Evolutionary conservation across 768 basidiomycete genomes (phyloP).

Genomic region (Multifurca ochricompacta): DNA sequence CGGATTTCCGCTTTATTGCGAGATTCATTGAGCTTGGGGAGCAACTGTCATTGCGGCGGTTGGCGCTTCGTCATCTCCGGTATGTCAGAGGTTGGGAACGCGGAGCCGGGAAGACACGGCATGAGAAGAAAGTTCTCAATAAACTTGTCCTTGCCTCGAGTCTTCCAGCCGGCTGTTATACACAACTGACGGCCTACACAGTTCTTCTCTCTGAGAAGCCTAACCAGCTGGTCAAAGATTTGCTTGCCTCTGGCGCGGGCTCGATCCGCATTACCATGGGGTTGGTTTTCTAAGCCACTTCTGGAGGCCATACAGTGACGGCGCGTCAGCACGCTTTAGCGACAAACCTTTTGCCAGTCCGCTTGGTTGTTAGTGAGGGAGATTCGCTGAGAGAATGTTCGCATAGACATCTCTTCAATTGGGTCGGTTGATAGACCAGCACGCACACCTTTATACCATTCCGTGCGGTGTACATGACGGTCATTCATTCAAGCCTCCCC

Average conservation of each 20-base stretch:
- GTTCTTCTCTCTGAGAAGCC: not conserved
- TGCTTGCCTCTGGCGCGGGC: not conserved
- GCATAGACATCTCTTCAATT: too few relatives aligned
- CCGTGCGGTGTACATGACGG: too few relatives aligned
- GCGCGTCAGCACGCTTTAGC: too few relatives aligned
- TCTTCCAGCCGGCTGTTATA: not conserved
- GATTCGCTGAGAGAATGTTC: too few relatives aligned
- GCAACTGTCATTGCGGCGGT: not conserved
- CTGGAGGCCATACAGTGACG: slow-evolving; percentile 5
- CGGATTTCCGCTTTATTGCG: too few relatives aligned
- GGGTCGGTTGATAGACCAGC: too few relatives aligned
- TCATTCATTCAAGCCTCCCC: too few relatives aligned
- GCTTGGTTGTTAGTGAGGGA: too few relatives aligned
- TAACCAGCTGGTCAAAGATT: not conserved
- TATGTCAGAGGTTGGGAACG: not conserved
- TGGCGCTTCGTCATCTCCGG: not conserved
- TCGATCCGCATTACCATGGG: not conserved
- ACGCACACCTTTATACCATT: too few relatives aligned
- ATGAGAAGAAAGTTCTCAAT: slow-evolving; percentile 1
- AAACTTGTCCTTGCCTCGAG: not conserved
- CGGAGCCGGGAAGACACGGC: slow-evolving; percentile 1
- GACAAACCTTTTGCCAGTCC: too few relatives aligned
- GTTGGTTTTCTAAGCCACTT: not conserved
- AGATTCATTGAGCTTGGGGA: too few relatives aligned
- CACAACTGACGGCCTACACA: slow-evolving; percentile 6